Evolutionary conservation across 108 stramenopile genomes (phyloP), one percentile per base, ranked within the genome.

Genomic region (Cyclotella atomus): DNA sequence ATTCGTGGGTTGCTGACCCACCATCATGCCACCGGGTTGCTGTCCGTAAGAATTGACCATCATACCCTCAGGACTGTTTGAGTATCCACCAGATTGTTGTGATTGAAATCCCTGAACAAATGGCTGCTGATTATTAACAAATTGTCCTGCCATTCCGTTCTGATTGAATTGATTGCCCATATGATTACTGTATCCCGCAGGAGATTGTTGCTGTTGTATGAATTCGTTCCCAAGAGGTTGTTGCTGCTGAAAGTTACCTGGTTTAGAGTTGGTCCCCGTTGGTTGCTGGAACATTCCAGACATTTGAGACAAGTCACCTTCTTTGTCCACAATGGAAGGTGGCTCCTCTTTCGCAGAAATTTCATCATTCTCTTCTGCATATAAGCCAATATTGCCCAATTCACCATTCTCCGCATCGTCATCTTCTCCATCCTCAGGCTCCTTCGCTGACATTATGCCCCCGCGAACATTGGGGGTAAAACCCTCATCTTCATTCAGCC

Each of bases 151-250:
- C 35, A 47, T 65, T 15, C 64, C 64, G 29, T 10, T 4, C 32
- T 57, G 56, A 32, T 14, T 30, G 20, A 8, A 57, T 14, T 57
- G 56, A 32, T n/a, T 30, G 3, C n/a, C 15, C 30, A 57, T 57
- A 32, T 5, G 28, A 30, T 30, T 57, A 15, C 32, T 57, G 24
- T 52, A 52, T 12, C 61, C 61, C 3, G 16, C 61, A 20, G 1
- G 10, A 36, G 33, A 10, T 10, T 65, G 30, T 65, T 65, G 64
- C 29, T 65, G 46, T 45, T 49, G 46, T 45, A 45, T 38, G n/a
- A 45, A 23, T 34, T 21, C 29, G 34, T 16, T 28, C 15, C 17
- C 16, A 7, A 27, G 16, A 45, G 41, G 62, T 28, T 21, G 23
- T 45, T 47, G n/a, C n/a, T n/a, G n/a, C n/a, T n/a, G n/a, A n/a